phyloP scores from a whole-genome alignment of 2,329 filamentous ascomycete species.

The Aureobasidium mangrovei region DNA sequence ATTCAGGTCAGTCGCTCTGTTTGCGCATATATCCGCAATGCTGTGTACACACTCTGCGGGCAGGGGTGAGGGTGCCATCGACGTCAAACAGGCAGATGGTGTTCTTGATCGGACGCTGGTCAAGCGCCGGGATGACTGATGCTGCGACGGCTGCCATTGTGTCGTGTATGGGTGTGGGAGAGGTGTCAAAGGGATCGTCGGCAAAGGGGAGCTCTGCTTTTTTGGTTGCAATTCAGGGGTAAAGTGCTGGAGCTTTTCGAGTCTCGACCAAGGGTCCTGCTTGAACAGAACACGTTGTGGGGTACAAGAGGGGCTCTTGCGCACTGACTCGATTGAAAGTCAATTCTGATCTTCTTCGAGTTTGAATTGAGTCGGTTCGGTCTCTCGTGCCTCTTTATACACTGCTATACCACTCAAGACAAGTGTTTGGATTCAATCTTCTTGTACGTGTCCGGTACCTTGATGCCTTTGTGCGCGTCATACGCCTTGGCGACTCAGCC shows the following conservation, averaged over 20 bases:
- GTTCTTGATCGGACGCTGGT: constrained; percentile 79
- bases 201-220: background rate
- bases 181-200: background rate
- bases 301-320: background rate
- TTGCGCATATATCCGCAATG: background rate
- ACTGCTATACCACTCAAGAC: background rate
- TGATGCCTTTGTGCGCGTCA: background rate
- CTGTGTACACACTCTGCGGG: constrained; percentile 56
- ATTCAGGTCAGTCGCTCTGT: background rate
- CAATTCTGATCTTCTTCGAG: background rate
- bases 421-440: background rate
- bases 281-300: constrained; percentile 2
- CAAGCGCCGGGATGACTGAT: constrained; percentile 60
- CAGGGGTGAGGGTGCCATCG: constrained; percentile 79
- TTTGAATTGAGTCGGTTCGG: background rate
- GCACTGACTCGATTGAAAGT: background rate
- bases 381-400: background rate
- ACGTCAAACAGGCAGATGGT: constrained; percentile 96
- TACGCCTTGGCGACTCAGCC: background rate
- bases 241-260: background rate
- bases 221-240: constrained; percentile 12
- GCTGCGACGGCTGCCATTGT: constrained; percentile 32
- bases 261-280: background rate
- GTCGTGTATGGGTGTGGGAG: background rate
- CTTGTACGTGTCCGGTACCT: background rate